Conservation (phyloP, 192 early-diverging fungal genomes). For the Coemansia erecta region DNA sequence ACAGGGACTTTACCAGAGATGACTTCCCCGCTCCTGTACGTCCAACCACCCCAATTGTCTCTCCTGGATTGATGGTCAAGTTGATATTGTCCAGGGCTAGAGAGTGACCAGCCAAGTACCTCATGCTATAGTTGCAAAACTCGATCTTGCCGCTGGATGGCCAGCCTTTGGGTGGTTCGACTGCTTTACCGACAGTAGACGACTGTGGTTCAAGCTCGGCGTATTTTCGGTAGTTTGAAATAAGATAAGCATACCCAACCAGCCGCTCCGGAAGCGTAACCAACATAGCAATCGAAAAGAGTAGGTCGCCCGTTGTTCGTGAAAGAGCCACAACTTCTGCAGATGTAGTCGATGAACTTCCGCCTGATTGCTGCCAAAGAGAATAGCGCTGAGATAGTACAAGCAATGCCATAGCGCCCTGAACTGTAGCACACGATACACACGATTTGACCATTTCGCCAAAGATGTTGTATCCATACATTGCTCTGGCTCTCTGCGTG, state of each 20-base stretch:
- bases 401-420: background rate
- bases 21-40: constrained; percentile 64
- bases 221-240: constrained; percentile 72
- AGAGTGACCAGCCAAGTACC: constrained; percentile 34
- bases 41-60: constrained; percentile 59
- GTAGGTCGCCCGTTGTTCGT: background rate
- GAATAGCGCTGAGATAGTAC: background rate
- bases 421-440: background rate
- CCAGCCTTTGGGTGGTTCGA: constrained; percentile 30
- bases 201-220: constrained; percentile 10
- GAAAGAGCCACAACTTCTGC: background rate
- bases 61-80: constrained; percentile 47
- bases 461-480: background rate
- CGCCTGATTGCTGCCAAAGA: background rate
- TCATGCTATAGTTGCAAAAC: constrained; percentile 42
- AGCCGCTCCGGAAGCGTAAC: constrained; percentile 4
- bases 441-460: background rate
- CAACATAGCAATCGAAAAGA: background rate
- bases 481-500: background rate
- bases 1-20: constrained; percentile 55
- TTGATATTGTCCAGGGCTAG: constrained; percentile 27
- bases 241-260: constrained; percentile 65
- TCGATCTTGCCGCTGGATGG: constrained; percentile 34
- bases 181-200: background rate
- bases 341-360: background rate